A percentile compares a stretch with the other conserved stretches of the same genome.
These are phyloP conservation scores for Alternaria ethzedia DNA, from an alignment of 2,329 filamentous ascomycete species.

Conservation along the genomic window DNA sequence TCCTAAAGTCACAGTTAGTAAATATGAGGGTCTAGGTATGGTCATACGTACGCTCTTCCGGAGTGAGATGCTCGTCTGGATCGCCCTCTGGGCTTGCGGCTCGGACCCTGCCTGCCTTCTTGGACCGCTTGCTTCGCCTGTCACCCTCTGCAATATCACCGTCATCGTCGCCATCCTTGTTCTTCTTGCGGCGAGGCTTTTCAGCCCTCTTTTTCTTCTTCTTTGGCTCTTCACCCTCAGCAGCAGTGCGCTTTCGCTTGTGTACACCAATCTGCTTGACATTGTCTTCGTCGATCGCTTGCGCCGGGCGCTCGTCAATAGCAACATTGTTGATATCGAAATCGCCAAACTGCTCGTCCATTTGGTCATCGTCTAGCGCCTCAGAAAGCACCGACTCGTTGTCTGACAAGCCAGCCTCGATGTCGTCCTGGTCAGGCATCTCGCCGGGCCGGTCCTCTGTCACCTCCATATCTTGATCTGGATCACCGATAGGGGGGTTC, in stretches of 20 bases:
- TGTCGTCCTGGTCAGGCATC: slow-evolving; percentile 46
- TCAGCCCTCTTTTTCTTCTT: slow-evolving; percentile 73
- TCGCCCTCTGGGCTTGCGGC: slow-evolving; percentile 61
- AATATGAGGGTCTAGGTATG: background rate
- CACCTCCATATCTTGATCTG: slow-evolving; percentile 55
- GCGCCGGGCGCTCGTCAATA: slow-evolving; percentile 64
- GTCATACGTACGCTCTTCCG: slow-evolving; percentile 73
- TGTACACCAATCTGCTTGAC: slow-evolving; percentile 66
- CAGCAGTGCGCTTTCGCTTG: slow-evolving; percentile 69
- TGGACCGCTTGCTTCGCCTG: slow-evolving; percentile 60
- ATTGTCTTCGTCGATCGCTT: slow-evolving; percentile 67
- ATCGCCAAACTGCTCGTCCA: slow-evolving; percentile 61
- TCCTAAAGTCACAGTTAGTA: slow-evolving; percentile 50
- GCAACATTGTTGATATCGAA: slow-evolving; percentile 67
- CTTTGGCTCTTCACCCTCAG: slow-evolving; percentile 63
- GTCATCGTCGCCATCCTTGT: slow-evolving; percentile 53
- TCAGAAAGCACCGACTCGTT: slow-evolving; percentile 69
- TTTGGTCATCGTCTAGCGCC: slow-evolving; percentile 66
- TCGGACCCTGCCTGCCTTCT: slow-evolving; percentile 46
- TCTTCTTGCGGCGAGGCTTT: slow-evolving; percentile 59
- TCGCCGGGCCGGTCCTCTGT: slow-evolving; percentile 47
- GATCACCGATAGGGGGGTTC: slow-evolving; percentile 52
- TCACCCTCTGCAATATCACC: slow-evolving; percentile 61
- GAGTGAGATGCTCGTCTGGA: slow-evolving; percentile 78
- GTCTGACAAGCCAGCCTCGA: slow-evolving; percentile 58